Evolutionary conservation across 768 basidiomycete genomes (phyloP).

Genomic region (Leccinum olivaceopallidum): DNA sequence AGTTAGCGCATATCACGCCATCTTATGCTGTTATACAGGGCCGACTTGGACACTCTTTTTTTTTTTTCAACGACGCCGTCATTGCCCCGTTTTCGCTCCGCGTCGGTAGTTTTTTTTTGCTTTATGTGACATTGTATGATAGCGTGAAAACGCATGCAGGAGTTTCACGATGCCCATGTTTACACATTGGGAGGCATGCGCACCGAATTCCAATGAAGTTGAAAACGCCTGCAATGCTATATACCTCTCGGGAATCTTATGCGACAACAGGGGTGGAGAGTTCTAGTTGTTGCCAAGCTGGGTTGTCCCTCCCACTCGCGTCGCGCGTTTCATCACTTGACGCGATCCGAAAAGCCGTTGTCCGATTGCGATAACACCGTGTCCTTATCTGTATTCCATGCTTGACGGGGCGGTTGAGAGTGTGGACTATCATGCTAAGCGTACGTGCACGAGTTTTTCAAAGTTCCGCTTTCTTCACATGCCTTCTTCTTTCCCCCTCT

Average conservation of each 20-base stretch:
- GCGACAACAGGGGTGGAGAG: not conserved
- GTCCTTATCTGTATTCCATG: slow-evolving; percentile 3
- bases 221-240: not conserved
- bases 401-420: not conserved
- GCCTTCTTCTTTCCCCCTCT: not conserved
- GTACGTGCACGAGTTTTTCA: not conserved
- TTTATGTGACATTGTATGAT: no score
- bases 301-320: not conserved
- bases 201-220: not conserved
- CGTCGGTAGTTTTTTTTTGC: no score
- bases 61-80: not conserved
- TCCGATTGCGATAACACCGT: slow-evolving; percentile 1
- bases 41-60: not conserved
- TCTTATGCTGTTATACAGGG: not conserved
- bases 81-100: no score
- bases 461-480: not conserved
- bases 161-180: not conserved
- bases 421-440: not conserved
- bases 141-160: not conserved
- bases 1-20: not conserved
- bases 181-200: not conserved
- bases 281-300: slow-evolving; percentile 5
- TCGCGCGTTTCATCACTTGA: slow-evolving; percentile 4
- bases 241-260: not conserved
- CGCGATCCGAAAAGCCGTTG: not conserved